These are phyloP conservation scores for Exophiala alcalophila DNA, from an alignment of 2,329 filamentous ascomycete species.

Conservation along the genomic window DNA sequence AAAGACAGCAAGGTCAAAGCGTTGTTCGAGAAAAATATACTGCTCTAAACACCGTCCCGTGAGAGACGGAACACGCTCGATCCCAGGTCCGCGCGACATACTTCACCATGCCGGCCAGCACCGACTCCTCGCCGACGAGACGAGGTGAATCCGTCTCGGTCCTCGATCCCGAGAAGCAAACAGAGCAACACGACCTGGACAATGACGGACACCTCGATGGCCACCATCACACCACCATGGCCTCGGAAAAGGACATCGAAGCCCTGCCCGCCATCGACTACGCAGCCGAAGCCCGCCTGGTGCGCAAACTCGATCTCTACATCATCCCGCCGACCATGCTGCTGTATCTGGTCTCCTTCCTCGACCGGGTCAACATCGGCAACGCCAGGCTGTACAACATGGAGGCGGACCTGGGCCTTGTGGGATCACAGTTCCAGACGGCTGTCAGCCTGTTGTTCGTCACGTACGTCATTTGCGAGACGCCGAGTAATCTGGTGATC, in stretches of 20 bases:
- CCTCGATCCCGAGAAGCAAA: constrained; percentile 9
- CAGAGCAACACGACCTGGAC: neutral
- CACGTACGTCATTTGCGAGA: constrained; percentile 46
- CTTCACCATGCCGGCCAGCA: constrained; percentile 12
- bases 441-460: constrained; percentile 66
- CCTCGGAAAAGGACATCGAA: constrained; percentile 13
- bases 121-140: constrained; percentile 13
- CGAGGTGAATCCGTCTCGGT: constrained; percentile 1
- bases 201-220: neutral
- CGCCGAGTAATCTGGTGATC: constrained; percentile 45
- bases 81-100: neutral
- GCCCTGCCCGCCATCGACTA: constrained; percentile 23
- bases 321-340: constrained; percentile 43
- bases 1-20: too few relatives aligned
- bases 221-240: constrained; percentile 2
- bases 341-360: constrained; percentile 63
- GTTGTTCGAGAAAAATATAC: too few relatives aligned
- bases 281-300: constrained; percentile 28
- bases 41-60: too few relatives aligned
- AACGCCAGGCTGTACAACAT: constrained; percentile 48
- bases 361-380: constrained; percentile 47
- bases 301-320: constrained; percentile 42
- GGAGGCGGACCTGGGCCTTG: constrained; percentile 44
- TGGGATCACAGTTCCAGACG: constrained; percentile 62
- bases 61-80: too few relatives aligned